phyloP scores from a whole-genome alignment of 2,329 filamentous ascomycete species.

The Aspergillus sp. region DNA sequence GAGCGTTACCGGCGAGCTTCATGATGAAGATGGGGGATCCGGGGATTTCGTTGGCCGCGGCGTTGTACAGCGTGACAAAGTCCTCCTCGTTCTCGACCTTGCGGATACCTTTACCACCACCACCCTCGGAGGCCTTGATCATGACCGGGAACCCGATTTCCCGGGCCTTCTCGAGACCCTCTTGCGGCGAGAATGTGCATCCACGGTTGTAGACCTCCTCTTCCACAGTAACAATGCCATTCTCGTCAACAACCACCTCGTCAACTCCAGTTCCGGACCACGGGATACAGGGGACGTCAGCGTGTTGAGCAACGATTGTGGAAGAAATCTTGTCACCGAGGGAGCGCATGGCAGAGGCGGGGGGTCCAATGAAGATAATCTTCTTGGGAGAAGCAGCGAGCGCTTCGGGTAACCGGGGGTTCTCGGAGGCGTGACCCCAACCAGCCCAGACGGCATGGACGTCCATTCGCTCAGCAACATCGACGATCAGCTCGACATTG shows the following conservation, averaged over 20 bases:
- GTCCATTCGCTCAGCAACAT: constrained; percentile 97
- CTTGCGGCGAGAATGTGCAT: constrained; percentile 85
- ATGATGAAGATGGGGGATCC: constrained; percentile 99
- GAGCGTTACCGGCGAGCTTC: constrained; percentile 95
- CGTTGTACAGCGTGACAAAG: constrained; percentile 88
- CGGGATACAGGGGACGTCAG: constrained; percentile 94
- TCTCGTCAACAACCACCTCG: constrained; percentile 74
- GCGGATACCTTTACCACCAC: constrained; percentile 98
- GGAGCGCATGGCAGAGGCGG: constrained; percentile 97
- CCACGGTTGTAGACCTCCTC: constrained; percentile 87
- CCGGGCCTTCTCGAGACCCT: constrained; percentile 83
- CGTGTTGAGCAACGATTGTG: constrained; percentile 98
- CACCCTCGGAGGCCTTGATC: constrained; percentile 99
- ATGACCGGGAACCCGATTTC: constrained; percentile 98
- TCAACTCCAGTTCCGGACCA: constrained; percentile 96
- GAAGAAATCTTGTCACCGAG: constrained; percentile 99
- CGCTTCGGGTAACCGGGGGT: constrained; percentile 95
- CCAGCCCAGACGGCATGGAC: constrained; percentile 99
- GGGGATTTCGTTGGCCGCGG: constrained; percentile 94
- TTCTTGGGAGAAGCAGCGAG: constrained; percentile 95
- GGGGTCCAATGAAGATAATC: constrained; percentile 98
- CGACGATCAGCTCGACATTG: constrained; percentile 98
- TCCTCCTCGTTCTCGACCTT: constrained; percentile 86
- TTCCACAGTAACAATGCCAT: constrained; percentile 89
- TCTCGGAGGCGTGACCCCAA: constrained; percentile 99